A percentile compares a stretch with the other conserved stretches of the same genome.
Conservation (phyloP, 2,329 filamentous ascomycete genomes). For the Botrytis deweyae region DNA sequence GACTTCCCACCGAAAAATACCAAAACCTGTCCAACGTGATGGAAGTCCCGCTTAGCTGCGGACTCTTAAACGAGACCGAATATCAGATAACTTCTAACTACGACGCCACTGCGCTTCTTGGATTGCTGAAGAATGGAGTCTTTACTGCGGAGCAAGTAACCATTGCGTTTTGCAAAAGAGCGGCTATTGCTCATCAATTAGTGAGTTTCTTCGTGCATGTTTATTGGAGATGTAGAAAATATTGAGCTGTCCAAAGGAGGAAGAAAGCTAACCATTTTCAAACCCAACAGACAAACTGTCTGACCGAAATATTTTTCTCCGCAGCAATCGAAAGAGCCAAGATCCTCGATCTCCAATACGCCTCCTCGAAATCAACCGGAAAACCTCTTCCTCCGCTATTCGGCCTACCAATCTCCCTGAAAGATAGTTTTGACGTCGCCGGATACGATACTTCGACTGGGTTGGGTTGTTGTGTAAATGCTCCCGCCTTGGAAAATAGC, state of each 20-base stretch:
- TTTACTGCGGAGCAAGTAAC: constrained; percentile 41
- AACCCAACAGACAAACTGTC: constrained; percentile 28
- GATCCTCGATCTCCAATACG: constrained; percentile 46
- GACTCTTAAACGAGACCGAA: neutral
- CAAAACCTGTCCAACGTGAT: neutral
- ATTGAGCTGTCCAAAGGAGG: neutral
- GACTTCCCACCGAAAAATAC: neutral
- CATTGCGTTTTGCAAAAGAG: constrained; percentile 49
- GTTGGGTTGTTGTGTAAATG: constrained; percentile 80
- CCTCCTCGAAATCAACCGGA: constrained; percentile 33
- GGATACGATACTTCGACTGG: constrained; percentile 43
- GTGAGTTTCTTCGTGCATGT: neutral
- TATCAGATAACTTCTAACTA: constrained; percentile 33
- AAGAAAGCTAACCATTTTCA: neutral
- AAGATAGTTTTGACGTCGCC: constrained; percentile 72
- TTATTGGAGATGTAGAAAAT: neutral
- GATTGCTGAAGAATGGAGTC: constrained; percentile 25
- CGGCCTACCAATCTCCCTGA: neutral
- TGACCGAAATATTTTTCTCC: constrained; percentile 48
- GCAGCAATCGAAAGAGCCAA: constrained; percentile 37
- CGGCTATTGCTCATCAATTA: constrained; percentile 47
- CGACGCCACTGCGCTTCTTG: constrained; percentile 31
- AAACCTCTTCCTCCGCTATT: constrained; percentile 40
- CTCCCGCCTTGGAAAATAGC: constrained; percentile 66
- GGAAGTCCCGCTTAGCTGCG: neutral